These are phyloP conservation scores for Arthrobotrys megalospora DNA, from an alignment of 2,329 filamentous ascomycete species.

Conservation along the genomic window DNA sequence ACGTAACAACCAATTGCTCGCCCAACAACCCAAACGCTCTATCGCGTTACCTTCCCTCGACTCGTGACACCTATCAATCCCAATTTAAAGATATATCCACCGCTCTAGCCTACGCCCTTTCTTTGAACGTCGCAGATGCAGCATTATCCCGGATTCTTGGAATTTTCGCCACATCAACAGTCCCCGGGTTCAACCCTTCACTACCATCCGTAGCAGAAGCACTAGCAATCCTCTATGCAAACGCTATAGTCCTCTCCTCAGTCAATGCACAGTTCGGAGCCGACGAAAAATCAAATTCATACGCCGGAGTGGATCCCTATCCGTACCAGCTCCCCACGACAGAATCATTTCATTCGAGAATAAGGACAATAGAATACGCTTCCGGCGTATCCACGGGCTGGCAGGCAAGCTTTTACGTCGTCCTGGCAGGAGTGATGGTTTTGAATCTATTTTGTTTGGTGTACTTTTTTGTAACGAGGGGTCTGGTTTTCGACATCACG, in stretches of 20 bases:
- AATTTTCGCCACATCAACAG: constrained; percentile 48
- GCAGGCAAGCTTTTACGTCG: constrained; percentile 78
- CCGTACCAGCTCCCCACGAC: constrained; percentile 63
- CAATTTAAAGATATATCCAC: constrained; percentile 59
- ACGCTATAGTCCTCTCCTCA: constrained; percentile 76
- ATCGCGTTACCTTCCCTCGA: constrained; percentile 13
- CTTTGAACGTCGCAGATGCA: constrained; percentile 50
- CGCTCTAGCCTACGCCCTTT: constrained; percentile 52
- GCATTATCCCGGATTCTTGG: constrained; percentile 45
- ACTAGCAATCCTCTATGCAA: constrained; percentile 78
- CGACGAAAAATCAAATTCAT: constrained; percentile 14
- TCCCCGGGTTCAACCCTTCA: constrained; percentile 68
- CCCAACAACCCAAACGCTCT: constrained; percentile 35
- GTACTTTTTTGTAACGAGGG: constrained; percentile 50
- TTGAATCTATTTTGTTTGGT: constrained; percentile 75
- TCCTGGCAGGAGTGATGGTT: constrained; percentile 77
- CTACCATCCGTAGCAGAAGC: constrained; percentile 81
- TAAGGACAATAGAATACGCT: constrained; percentile 79
- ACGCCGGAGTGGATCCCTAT: constrained; percentile 66
- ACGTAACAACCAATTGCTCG: constrained; percentile 73
- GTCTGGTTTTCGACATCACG: constrained; percentile 53
- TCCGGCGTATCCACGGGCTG: constrained; percentile 75
- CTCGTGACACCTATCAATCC: constrained; percentile 44
- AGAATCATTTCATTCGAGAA: constrained; percentile 76
- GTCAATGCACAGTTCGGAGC: constrained; percentile 74